These are phyloP conservation scores for Scolecobasidium constrictum DNA, from an alignment of 2,329 filamentous ascomycete genomes.

Conservation along the genomic window DNA sequence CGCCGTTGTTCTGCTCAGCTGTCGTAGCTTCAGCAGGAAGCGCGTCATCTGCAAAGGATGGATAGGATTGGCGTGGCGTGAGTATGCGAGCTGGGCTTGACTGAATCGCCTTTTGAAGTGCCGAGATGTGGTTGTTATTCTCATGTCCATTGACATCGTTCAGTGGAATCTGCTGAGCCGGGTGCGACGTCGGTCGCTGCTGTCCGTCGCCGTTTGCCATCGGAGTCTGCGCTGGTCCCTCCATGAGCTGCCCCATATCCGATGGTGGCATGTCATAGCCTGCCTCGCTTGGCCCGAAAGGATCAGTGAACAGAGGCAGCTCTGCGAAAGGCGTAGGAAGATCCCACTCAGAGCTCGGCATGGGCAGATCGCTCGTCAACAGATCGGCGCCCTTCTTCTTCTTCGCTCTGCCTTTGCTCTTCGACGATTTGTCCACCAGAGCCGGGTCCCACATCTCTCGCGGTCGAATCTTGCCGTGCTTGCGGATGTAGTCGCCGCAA, in stretches of 20 bases:
- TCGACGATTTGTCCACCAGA: slow-evolving; percentile 13
- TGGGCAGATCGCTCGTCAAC: slow-evolving; percentile 15
- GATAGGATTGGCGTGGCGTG: too few species aligned
- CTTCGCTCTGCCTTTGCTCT: slow-evolving; percentile 41
- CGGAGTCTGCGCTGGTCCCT: too few species aligned
- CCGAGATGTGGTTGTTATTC: too few species aligned
- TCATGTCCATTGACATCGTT: too few species aligned
- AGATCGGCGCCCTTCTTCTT: slow-evolving; percentile 17
- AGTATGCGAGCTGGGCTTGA: slow-evolving; percentile 50
- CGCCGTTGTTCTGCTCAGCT: slow-evolving; percentile 15
- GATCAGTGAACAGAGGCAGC: slow-evolving; percentile 4
- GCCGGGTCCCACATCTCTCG: slow-evolving; percentile 63
- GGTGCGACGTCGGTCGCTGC: background rate
- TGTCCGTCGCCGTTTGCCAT: too few species aligned
- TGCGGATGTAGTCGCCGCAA: slow-evolving; percentile 90
- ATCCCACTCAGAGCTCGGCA: slow-evolving; percentile 17
- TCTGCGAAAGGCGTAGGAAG: slow-evolving; percentile 23
- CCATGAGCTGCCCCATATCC: background rate
- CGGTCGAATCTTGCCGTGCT: slow-evolving; percentile 76
- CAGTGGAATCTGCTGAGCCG: background rate
- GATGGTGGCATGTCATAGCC: background rate
- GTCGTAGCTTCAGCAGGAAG: slow-evolving; percentile 33
- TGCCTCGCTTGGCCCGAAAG: slow-evolving; percentile 6
- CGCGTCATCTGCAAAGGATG: slow-evolving; percentile 32
- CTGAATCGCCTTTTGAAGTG: slow-evolving; percentile 44